A percentile compares a stretch with the other conserved stretches of the same genome.
Conservation (phyloP, 2,329 filamentous ascomycete species). For the Alternaria sp. region DNA sequence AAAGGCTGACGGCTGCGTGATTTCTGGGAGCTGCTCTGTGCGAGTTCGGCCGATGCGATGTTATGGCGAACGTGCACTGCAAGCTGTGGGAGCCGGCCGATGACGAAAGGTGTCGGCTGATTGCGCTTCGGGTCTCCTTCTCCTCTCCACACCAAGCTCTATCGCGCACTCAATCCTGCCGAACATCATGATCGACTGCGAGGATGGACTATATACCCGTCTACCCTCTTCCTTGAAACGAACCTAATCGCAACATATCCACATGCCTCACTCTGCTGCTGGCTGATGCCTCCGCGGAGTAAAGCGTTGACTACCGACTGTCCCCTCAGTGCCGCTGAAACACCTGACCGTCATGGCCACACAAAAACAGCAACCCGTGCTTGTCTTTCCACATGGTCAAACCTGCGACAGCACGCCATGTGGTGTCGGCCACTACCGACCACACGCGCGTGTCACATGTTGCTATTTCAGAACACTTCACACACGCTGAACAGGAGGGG, state of each 20-base stretch:
- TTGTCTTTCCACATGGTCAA: not conserved
- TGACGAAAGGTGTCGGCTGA: conserved; percentile 23
- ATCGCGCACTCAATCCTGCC: not conserved
- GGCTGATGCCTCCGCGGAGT: conserved; percentile 22
- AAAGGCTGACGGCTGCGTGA: conserved; percentile 16
- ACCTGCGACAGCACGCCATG: not conserved
- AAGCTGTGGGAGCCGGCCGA: conserved; percentile 12
- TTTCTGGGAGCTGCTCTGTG: conserved; percentile 17
- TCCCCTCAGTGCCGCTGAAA: conserved; percentile 7
- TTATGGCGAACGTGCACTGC: conserved; percentile 13
- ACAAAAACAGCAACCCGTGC: not conserved
- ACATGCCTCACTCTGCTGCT: not conserved
- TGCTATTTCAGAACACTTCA: conserved; percentile 2
- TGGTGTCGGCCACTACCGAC: not conserved
- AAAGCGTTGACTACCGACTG: conserved; percentile 10
- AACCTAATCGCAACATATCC: not conserved
- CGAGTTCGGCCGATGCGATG: conserved; percentile 18
- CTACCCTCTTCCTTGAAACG: not conserved
- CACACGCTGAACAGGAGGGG: not conserved
- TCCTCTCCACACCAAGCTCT: conserved; percentile 1
- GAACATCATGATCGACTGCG: conserved; percentile 1
- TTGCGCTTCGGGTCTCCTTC: conserved; percentile 27
- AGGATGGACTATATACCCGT: not conserved
- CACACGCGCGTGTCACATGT: not conserved
- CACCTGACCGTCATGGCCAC: not conserved